These are phyloP conservation scores for Terfezia boudieri DNA, from an alignment of 495 filamentous ascomycete species.

Conservation along the genomic window DNA sequence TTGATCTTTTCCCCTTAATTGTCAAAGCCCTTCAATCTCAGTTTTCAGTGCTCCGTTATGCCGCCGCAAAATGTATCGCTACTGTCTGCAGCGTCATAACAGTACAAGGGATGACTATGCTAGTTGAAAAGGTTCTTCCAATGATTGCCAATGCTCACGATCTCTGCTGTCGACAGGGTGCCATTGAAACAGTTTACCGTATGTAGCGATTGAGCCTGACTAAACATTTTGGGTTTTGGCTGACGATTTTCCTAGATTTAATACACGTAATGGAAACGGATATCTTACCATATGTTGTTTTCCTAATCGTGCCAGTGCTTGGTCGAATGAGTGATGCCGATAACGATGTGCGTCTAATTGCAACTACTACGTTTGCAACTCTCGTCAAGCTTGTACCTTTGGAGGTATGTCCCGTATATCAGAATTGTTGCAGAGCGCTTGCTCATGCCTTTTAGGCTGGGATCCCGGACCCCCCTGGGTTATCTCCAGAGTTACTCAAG, in stretches of 20 bases:
- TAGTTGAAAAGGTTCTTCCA: slow-evolving; percentile 82
- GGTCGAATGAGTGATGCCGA: slow-evolving; percentile 99
- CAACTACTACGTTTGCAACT: slow-evolving; percentile 91
- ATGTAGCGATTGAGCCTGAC: neutral
- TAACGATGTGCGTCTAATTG: slow-evolving; percentile 78
- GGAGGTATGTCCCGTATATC: slow-evolving; percentile 25
- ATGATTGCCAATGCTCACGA: slow-evolving; percentile 73
- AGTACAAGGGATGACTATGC: slow-evolving; percentile 80
- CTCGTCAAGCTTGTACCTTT: slow-evolving; percentile 97
- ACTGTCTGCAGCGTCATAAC: slow-evolving; percentile 92
- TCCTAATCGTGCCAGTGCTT: slow-evolving; percentile 92
- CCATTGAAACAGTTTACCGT: slow-evolving; percentile 71
- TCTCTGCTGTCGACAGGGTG: slow-evolving; percentile 68
- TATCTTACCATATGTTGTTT: slow-evolving; percentile 94
- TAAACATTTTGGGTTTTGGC: neutral
- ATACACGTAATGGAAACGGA: slow-evolving; percentile 96
- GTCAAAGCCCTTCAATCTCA: slow-evolving; percentile 66
- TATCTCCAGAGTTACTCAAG: slow-evolving; percentile 66
- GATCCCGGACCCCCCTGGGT: slow-evolving; percentile 85
- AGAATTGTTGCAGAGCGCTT: neutral
- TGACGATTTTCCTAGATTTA: slow-evolving; percentile 28
- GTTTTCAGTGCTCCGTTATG: slow-evolving; percentile 80
- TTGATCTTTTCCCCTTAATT: slow-evolving; percentile 63
- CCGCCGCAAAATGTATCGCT: slow-evolving; percentile 90
- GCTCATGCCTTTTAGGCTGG: slow-evolving; percentile 31